Conservation (phyloP, 2,329 filamentous ascomycete species). For the Fusarium cicatricum region DNA sequence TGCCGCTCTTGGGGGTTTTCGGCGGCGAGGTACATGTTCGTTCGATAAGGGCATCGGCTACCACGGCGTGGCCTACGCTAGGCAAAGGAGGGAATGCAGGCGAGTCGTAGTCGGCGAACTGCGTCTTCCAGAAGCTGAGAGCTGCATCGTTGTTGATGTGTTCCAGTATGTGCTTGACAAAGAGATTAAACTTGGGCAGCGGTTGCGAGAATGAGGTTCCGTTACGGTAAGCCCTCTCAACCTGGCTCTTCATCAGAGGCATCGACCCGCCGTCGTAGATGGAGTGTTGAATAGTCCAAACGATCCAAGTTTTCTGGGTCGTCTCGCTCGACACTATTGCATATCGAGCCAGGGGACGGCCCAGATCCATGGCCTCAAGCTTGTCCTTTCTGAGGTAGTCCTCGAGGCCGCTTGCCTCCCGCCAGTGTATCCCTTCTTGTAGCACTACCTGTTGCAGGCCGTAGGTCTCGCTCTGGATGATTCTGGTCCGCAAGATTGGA, state of each 20-base stretch:
- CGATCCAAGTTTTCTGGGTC: constrained; percentile 1
- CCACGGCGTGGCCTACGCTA: not conserved
- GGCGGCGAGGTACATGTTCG: not conserved
- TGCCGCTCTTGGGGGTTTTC: constrained; percentile 5
- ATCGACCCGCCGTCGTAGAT: constrained; percentile 62
- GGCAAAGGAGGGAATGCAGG: not conserved
- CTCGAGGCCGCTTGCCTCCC: not conserved
- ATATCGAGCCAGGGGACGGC: not conserved
- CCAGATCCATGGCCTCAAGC: constrained; percentile 5
- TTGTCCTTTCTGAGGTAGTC: not conserved
- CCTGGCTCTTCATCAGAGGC: constrained; percentile 43
- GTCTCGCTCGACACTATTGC: not conserved
- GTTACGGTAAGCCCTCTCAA: not conserved
- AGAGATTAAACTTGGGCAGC: constrained; percentile 8
- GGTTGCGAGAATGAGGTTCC: not conserved
- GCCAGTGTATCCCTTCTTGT: not conserved
- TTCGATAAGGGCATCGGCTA: not conserved
- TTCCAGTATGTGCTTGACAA: constrained; percentile 1
- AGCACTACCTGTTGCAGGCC: constrained; percentile 8
- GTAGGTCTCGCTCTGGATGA: not conserved
- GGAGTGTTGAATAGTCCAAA: constrained; percentile 48
- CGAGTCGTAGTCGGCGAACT: constrained; percentile 1
- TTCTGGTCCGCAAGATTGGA: constrained; percentile 10
- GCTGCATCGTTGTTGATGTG: not conserved
- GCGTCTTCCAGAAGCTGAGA: not conserved